phyloP scores from a whole-genome alignment of 176 grass and related monocot genomes.

The sorghum (Sorghum bicolor) region DNA sequence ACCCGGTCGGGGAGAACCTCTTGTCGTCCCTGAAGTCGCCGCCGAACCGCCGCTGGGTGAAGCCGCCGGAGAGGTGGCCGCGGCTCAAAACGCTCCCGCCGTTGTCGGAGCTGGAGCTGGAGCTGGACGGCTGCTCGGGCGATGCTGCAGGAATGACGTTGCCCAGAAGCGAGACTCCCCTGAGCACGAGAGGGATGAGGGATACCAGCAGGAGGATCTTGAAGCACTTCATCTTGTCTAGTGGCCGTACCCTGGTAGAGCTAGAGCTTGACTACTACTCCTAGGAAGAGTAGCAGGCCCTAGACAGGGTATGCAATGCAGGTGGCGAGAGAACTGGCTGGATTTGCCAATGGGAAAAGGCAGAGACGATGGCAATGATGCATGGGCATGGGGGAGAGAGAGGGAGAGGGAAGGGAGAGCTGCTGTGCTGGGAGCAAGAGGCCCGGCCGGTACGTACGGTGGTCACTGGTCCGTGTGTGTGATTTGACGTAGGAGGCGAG shows the following conservation, averaged over 20 bases:
- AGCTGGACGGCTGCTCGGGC: background rate
- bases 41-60: conserved; percentile 33
- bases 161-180: conserved; percentile 35
- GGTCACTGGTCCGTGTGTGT: no score
- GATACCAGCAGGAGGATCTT: conserved; percentile 44
- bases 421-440: no score
- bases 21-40: conserved; percentile 52
- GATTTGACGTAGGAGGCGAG: conserved; percentile 44
- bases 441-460: no score
- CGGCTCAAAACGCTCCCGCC: background rate
- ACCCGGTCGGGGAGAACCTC: conserved; percentile 68
- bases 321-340: background rate
- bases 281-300: background rate
- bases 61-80: background rate
- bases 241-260: background rate
- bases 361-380: conserved; percentile 6
- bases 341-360: background rate
- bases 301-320: background rate
- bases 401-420: background rate
- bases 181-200: conserved; percentile 38
- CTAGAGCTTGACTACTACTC: background rate
- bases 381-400: background rate
- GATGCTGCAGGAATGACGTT: background rate
- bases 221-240: conserved; percentile 37
- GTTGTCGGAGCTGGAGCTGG: background rate